phyloP scores from a whole-genome alignment of 2,329 filamentous ascomycete genomes.

The Byssochlamys sp. region DNA sequence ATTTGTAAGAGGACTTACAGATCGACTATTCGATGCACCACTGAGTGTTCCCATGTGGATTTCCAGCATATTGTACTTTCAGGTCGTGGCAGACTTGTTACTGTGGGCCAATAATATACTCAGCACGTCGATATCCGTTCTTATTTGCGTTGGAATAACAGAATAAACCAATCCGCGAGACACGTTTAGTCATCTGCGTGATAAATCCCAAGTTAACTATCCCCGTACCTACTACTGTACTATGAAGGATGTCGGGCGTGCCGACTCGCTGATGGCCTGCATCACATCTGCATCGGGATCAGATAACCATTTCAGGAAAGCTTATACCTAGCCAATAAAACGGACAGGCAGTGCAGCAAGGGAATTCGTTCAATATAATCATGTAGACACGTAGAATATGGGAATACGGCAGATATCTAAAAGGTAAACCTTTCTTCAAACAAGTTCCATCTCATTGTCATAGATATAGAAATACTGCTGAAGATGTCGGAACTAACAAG shows the following conservation, averaged over 20 bases:
- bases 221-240: no score
- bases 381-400: conserved; percentile 1
- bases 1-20: no score
- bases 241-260: background rate
- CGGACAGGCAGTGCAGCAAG: background rate
- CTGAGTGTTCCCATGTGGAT: no score
- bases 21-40: no score
- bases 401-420: background rate
- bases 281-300: conserved; percentile 13
- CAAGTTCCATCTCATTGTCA: background rate
- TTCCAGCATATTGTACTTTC: no score
- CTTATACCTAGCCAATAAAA: conserved; percentile 12
- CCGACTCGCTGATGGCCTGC: background rate
- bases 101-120: no score
- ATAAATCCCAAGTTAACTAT: no score
- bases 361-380: background rate
- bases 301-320: conserved; percentile 24
- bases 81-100: no score
- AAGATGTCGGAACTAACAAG: conserved; percentile 25
- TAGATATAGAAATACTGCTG: background rate
- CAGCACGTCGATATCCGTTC: no score
- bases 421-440: conserved; percentile 5
- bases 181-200: no score
- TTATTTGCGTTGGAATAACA: no score
- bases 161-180: no score